phyloP scores from a whole-genome alignment of 805 yeast species.

The Metschnikowia lunata region DNA sequence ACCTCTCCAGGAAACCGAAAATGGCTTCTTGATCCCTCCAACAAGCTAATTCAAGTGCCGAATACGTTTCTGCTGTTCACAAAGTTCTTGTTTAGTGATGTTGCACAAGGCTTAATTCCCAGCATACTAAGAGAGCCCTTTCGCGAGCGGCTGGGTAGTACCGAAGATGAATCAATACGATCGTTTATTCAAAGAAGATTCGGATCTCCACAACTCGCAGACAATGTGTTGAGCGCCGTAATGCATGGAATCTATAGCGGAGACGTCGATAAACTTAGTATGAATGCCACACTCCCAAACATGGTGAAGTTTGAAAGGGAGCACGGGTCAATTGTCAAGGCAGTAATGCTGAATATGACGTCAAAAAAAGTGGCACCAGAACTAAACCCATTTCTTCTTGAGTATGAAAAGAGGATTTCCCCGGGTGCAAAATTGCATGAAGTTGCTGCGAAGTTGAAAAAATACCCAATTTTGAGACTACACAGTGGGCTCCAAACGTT shows the following conservation, averaged over 20 bases:
- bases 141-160: slow-evolving; percentile 18
- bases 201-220: slow-evolving; percentile 46
- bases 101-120: slow-evolving; percentile 40
- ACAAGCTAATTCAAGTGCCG: slow-evolving; percentile 54
- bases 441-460: slow-evolving; percentile 37
- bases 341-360: slow-evolving; percentile 33
- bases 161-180: slow-evolving; percentile 66
- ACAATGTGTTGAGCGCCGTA: slow-evolving; percentile 71
- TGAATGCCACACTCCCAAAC: slow-evolving; percentile 52
- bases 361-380: slow-evolving; percentile 7
- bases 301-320: slow-evolving; percentile 55
- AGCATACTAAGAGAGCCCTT: slow-evolving; percentile 53
- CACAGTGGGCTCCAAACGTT: slow-evolving; percentile 53
- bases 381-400: slow-evolving; percentile 19
- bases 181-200: slow-evolving; percentile 66
- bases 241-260: slow-evolving; percentile 86
- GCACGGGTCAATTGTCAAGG: slow-evolving; percentile 54
- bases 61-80: slow-evolving; percentile 29
- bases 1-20: slow-evolving; percentile 65
- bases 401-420: slow-evolving; percentile 39
- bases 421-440: slow-evolving; percentile 36
- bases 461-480: slow-evolving; percentile 60
- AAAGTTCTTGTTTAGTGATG: slow-evolving; percentile 37
- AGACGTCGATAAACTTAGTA: slow-evolving; percentile 63
- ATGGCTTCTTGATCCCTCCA: slow-evolving; percentile 49